Evolutionary conservation across 2,329 filamentous ascomycete genomes (phyloP).

Genomic region (Nemania sp.): DNA sequence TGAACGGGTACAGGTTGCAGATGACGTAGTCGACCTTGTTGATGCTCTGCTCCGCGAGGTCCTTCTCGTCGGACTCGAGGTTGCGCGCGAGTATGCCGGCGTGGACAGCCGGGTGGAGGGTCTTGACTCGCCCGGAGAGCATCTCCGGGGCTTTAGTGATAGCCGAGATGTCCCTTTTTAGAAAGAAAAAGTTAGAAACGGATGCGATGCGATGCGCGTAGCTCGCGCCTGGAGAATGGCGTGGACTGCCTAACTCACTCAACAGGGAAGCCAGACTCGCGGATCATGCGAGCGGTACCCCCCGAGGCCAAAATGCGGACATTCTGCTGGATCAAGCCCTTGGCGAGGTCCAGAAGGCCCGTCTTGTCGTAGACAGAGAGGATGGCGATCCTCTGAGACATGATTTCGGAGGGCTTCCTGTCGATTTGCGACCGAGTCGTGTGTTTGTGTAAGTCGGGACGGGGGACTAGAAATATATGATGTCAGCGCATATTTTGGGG

Average conservation of each 20-base stretch:
- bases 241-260: constrained; percentile 68
- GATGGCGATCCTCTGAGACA: constrained; percentile 74
- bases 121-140: constrained; percentile 81
- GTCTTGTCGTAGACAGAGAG: constrained; percentile 99
- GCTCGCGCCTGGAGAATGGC: too few species aligned
- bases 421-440: constrained; percentile 17
- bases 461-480: not conserved
- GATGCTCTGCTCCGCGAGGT: constrained; percentile 93
- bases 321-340: constrained; percentile 86
- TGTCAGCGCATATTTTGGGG: constrained; percentile 3
- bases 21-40: constrained; percentile 94
- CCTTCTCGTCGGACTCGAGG: constrained; percentile 94
- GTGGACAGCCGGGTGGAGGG: constrained; percentile 91
- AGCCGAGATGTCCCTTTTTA: constrained; percentile 83
- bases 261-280: constrained; percentile 92
- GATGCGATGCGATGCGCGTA: not conserved
- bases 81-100: constrained; percentile 91
- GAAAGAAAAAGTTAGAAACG: constrained; percentile 28
- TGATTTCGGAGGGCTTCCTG: constrained; percentile 27
- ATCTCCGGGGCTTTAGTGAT: constrained; percentile 98
- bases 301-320: constrained; percentile 93
- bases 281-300: constrained; percentile 93
- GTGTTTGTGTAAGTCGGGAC: constrained; percentile 1
- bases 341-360: constrained; percentile 87
- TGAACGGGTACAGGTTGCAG: constrained; percentile 99